phyloP scores from a whole-genome alignment of 1,139 yeast species.

The Pneumocystis murina region DNA sequence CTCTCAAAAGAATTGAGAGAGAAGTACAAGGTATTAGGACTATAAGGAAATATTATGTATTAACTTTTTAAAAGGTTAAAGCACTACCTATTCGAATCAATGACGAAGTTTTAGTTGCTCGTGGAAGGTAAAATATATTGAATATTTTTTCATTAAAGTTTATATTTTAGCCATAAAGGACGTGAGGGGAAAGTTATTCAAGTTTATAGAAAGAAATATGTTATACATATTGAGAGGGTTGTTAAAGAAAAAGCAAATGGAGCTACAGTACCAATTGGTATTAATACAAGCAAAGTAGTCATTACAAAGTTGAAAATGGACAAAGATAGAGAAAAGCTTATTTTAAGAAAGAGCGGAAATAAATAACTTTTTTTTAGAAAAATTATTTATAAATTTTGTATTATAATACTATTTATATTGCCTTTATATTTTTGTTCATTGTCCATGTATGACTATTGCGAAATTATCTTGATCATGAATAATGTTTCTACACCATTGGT shows the following conservation, averaged over 20 bases:
- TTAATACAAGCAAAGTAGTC: constrained; percentile 98
- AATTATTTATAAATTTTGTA: not conserved
- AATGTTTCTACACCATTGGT: not conserved
- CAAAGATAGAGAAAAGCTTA: constrained; percentile 93
- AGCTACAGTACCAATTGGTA: constrained; percentile 93
- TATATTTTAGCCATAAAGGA: constrained; percentile 49
- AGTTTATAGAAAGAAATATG: constrained; percentile 97
- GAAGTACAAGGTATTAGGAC: constrained; percentile 59
- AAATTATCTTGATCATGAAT: not conserved
- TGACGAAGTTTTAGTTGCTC: constrained; percentile 87
- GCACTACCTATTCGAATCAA: constrained; percentile 97
- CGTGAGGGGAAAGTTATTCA: constrained; percentile 97
- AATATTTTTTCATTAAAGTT: not conserved
- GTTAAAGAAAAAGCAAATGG: constrained; percentile 97
- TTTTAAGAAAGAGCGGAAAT: not conserved
- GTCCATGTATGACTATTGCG: not conserved
- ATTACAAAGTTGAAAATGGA: constrained; percentile 96
- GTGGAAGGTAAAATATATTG: constrained; percentile 55
- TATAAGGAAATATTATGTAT: not conserved
- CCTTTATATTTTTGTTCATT: not conserved
- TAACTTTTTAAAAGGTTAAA: constrained; percentile 29
- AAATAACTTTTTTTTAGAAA: not conserved
- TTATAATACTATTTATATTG: not conserved
- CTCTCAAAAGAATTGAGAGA: constrained; percentile 97
- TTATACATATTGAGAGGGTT: constrained; percentile 93